phyloP scores from a whole-genome alignment of 441 rosid species.

The Euphorbia celastroides region DNA sequence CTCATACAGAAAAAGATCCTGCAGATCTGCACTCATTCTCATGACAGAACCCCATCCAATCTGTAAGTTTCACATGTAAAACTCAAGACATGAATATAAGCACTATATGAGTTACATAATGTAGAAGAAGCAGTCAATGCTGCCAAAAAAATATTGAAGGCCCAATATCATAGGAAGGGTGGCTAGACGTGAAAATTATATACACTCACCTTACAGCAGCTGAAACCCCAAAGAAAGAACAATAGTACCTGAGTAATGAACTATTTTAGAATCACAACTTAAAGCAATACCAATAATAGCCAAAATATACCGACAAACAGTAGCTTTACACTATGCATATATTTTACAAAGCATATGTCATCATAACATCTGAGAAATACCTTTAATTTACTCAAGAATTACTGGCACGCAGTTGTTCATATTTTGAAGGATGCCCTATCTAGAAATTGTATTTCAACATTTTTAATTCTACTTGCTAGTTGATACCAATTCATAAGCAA shows the following conservation, averaged over 20 bases:
- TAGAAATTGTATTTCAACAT: neutral
- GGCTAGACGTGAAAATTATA: neutral
- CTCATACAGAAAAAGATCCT: slow-evolving; percentile 85
- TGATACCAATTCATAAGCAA: neutral
- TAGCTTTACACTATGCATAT: neutral
- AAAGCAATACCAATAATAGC: neutral
- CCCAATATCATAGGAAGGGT: neutral
- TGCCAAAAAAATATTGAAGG: slow-evolving; percentile 9
- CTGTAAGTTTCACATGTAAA: slow-evolving; percentile 32
- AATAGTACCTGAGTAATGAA: slow-evolving; percentile 58
- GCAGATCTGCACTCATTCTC: slow-evolving; percentile 81
- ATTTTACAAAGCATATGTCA: neutral
- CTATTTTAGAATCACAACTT: slow-evolving; percentile 21
- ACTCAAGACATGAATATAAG: slow-evolving; percentile 5
- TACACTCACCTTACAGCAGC: slow-evolving; percentile 81
- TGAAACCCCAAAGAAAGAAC: slow-evolving; percentile 68
- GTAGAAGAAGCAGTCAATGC: neutral
- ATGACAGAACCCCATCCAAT: slow-evolving; percentile 91
- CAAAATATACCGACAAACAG: neutral
- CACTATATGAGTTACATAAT: slow-evolving; percentile 3
- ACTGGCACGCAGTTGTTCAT: neutral
- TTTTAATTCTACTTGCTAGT: neutral
- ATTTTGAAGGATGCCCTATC: neutral
- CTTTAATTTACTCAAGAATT: neutral
- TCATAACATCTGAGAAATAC: neutral